Evolutionary conservation across 1,284 basidiomycete species (phyloP).

Genomic region (Cutaneotrichosporon sp.): DNA sequence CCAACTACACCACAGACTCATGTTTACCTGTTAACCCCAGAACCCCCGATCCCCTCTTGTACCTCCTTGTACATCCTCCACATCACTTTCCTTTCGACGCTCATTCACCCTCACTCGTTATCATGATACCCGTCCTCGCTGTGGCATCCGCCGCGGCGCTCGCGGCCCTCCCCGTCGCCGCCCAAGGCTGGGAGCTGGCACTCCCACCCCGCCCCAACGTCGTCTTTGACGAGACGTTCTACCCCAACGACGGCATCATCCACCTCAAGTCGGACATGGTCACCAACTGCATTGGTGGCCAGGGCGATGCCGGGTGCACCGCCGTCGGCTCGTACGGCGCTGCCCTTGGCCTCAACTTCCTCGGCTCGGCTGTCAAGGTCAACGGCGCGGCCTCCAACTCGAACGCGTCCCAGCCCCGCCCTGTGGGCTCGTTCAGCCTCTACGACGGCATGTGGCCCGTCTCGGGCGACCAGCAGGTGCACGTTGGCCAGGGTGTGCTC

Average conservation of each 20-base stretch:
- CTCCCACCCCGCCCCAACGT: conserved; percentile 2
- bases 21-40: conserved; percentile 1
- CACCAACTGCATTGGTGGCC: background rate
- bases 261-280: conserved; percentile 5
- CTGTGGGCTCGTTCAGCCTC: conserved; percentile 1
- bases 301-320: background rate
- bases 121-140: conserved; percentile 4
- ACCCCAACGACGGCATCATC: conserved; percentile 7
- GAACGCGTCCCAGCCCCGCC: conserved; percentile 3
- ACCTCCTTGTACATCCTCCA: background rate
- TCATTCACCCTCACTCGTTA: conserved; percentile 2
- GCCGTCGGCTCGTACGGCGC: conserved; percentile 3
- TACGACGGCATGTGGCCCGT: conserved; percentile 2
- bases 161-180: background rate
- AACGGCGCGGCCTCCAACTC: background rate
- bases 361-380: conserved; percentile 5
- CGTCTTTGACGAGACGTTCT: conserved; percentile 4
- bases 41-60: background rate
- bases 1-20: background rate
- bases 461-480: background rate
- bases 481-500: background rate
- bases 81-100: background rate
- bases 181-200: conserved; percentile 1
- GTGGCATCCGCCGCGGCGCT: background rate
- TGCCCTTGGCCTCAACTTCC: background rate